phyloP scores from a whole-genome alignment of 2,329 filamentous ascomycete genomes.

The Metarhizium robertsii region DNA sequence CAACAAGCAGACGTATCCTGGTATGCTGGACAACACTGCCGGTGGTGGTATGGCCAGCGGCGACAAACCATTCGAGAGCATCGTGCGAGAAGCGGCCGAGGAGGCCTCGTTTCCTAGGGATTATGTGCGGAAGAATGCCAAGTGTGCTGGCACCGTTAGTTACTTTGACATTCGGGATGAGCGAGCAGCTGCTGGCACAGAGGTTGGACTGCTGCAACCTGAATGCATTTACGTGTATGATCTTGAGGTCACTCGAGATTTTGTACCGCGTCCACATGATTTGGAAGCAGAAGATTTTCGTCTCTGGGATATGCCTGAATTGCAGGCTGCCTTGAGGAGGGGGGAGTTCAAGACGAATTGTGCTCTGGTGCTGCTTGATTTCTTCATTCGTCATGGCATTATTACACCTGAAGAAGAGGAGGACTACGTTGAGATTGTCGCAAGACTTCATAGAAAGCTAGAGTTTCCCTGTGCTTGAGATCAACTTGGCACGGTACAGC shows the following conservation, averaged over 20 bases:
- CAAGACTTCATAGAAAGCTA: no score
- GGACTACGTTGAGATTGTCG: no score
- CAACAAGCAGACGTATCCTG: not conserved
- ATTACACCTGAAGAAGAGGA: not conserved
- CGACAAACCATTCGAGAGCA: not conserved
- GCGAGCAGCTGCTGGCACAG: not conserved
- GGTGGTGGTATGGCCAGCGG: not conserved
- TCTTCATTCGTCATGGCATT: not conserved
- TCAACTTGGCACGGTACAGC: no score
- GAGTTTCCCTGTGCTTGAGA: no score
- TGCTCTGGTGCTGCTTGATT: not conserved
- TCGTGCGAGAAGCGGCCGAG: not conserved
- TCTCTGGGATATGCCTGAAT: not conserved
- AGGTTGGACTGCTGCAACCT: not conserved
- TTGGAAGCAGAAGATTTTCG: not conserved
- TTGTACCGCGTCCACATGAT: no score
- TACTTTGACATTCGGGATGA: not conserved
- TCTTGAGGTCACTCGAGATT: not conserved
- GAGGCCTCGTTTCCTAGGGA: not conserved
- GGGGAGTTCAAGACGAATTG: not conserved
- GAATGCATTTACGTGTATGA: not conserved
- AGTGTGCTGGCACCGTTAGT: not conserved
- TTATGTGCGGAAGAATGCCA: not conserved
- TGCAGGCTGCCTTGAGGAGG: not conserved
- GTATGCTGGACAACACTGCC: not conserved